A percentile compares a stretch with the other conserved stretches of the same genome.
Evolutionary conservation across 106 monocot genomes (phyloP).

Genomic region (Triglochin maritima): DNA sequence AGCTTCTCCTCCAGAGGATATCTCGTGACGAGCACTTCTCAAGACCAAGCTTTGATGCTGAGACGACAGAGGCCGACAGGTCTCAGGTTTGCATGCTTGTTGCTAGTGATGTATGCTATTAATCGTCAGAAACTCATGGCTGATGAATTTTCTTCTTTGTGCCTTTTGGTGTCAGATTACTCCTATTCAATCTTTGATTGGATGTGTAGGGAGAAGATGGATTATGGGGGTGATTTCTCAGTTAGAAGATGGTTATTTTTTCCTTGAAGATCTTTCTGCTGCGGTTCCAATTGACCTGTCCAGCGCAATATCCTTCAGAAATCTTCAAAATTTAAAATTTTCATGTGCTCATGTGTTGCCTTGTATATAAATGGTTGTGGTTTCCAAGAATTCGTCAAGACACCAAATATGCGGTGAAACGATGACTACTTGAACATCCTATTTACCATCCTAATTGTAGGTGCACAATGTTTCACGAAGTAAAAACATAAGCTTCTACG

Average conservation of each 20-base stretch:
- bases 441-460: too few relatives aligned
- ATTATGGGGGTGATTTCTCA: constrained; percentile 96
- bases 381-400: too few relatives aligned
- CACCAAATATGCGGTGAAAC: too few relatives aligned
- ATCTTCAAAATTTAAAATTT: background rate
- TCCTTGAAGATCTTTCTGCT: constrained; percentile 84
- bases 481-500: too few relatives aligned
- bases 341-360: too few relatives aligned
- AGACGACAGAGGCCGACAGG: constrained; percentile 33
- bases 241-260: constrained; percentile 85
- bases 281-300: constrained; percentile 86
- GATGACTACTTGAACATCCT: too few relatives aligned
- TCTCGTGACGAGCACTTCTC: constrained; percentile 85
- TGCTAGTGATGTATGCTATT: background rate
- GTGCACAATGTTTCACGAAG: too few relatives aligned
- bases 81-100: constrained; percentile 36
- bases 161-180: constrained; percentile 42
- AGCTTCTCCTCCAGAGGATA: constrained; percentile 70
- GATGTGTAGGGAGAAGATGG: constrained; percentile 83
- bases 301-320: constrained; percentile 81
- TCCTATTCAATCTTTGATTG: constrained; percentile 82
- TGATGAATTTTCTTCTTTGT: background rate
- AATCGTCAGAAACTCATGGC: background rate
- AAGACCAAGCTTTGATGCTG: constrained; percentile 60
- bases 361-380: too few relatives aligned